These are phyloP conservation scores for Bjerkandera adusta DNA, from an alignment of 1,284 basidiomycete species.

Conservation along the genomic window DNA sequence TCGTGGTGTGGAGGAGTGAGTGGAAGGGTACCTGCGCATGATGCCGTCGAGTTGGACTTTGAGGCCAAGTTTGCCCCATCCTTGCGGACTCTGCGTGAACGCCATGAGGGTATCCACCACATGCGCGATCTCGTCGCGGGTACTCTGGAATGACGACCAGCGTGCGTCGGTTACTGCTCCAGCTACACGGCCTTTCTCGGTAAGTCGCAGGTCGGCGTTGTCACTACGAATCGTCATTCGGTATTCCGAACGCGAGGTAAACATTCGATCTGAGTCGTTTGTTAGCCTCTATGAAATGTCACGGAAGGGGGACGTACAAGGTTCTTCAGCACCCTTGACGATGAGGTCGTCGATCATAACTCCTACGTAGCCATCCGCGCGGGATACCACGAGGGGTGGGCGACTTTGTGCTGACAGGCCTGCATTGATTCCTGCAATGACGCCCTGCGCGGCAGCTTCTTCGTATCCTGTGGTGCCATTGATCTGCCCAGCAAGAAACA, in stretches of 20 bases:
- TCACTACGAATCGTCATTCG: slow-evolving; percentile 85
- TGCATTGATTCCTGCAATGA: slow-evolving; percentile 85
- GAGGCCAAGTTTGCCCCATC: slow-evolving; percentile 60
- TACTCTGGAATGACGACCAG: slow-evolving; percentile 53
- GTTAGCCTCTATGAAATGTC: not conserved
- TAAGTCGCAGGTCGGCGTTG: slow-evolving; percentile 84
- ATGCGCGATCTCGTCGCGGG: slow-evolving; percentile 48
- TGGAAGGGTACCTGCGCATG: slow-evolving; percentile 46
- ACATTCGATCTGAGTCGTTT: slow-evolving; percentile 75
- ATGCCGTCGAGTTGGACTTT: slow-evolving; percentile 59
- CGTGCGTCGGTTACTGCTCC: slow-evolving; percentile 66
- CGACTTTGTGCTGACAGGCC: slow-evolving; percentile 62
- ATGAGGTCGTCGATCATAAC: slow-evolving; percentile 92
- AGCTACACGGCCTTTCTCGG: slow-evolving; percentile 57
- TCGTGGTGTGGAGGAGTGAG: not conserved
- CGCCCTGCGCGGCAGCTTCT: slow-evolving; percentile 87
- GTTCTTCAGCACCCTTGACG: slow-evolving; percentile 85
- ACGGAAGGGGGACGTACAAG: slow-evolving; percentile 52
- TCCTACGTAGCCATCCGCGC: slow-evolving; percentile 83
- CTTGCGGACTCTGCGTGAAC: slow-evolving; percentile 57
- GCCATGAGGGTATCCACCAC: slow-evolving; percentile 51
- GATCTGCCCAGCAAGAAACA: slow-evolving; percentile 88
- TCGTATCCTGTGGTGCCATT: slow-evolving; percentile 93
- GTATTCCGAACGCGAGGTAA: slow-evolving; percentile 88
- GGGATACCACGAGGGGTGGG: slow-evolving; percentile 63